Conservation (phyloP, 2,329 filamentous ascomycete species). For the Stagonosporopsis tanaceti region DNA sequence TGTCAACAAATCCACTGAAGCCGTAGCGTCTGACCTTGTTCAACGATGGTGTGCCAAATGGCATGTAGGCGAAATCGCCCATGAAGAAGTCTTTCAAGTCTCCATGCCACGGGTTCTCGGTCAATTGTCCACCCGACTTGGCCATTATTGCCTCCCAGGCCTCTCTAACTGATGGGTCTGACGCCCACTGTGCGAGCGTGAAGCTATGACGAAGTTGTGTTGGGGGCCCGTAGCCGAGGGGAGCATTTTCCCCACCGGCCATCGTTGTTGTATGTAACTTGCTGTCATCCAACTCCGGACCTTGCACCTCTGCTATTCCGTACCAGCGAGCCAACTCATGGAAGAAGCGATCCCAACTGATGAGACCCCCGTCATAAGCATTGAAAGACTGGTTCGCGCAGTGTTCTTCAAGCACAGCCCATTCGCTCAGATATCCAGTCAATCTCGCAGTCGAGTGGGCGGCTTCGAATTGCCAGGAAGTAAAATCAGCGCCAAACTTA, state of each 20-base stretch:
- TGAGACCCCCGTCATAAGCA: constrained; percentile 9
- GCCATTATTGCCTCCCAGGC: constrained; percentile 21
- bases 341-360: constrained; percentile 20
- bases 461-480: constrained; percentile 18
- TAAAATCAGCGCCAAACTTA: constrained; percentile 8
- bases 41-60: constrained; percentile 12
- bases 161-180: background rate
- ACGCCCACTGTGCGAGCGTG: constrained; percentile 8
- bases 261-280: background rate
- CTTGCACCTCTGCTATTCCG: constrained; percentile 1
- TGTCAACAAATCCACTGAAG: constrained; percentile 23
- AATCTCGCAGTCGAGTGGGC: constrained; percentile 20
- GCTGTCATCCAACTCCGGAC: background rate
- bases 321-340: constrained; percentile 24
- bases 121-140: constrained; percentile 14
- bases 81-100: constrained; percentile 9
- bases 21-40: constrained; percentile 19
- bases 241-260: constrained; percentile 11
- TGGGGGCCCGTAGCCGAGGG: constrained; percentile 19
- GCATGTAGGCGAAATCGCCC: constrained; percentile 15
- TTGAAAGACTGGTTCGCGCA: constrained; percentile 21
- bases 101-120: constrained; percentile 11
- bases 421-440: constrained; percentile 25
- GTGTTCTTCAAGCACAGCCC: constrained; percentile 19
- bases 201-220: background rate